Base-by-base conservation (phyloP, 1,139 yeast genomes). In the Yamadazyma dendronema region DNA sequence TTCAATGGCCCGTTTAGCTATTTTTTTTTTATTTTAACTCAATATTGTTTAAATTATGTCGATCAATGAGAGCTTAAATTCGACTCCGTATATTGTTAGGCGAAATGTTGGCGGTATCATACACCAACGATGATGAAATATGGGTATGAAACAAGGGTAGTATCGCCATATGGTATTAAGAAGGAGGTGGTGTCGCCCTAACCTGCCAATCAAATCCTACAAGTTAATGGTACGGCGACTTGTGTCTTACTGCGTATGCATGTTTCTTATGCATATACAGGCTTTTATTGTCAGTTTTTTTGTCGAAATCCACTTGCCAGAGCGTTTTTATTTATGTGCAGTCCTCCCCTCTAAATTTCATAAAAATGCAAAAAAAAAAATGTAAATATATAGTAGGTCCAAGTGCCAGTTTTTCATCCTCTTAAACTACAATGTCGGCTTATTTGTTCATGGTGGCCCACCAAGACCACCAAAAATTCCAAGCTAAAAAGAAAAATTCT, bases 401-500 rank as follows among this genome's bases (percentile, higher is more conserved):
- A 19, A 19, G 8, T 9, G 22, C 22, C 22, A 19, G 22, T n/a
- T n/a, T n/a, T n/a, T n/a, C n/a, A n/a, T n/a, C n/a, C n/a, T n/a
- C n/a, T n/a, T n/a, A n/a, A n/a, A 19, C 22, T 19, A 12, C 12
- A 5, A 47, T 46, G 50, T 46, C 49, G 7, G 50, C 46, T 3
- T 47, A 42, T 30, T 38, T 47, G 21, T 42, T 47, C 26, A 34
- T 47, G 24, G 50, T 38, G 13, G 44, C 49, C 34, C 41, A 43
- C 27, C 50, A 47, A 38, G 21, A 29, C 17, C 29, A 35, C 27
- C 23, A 33, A 37, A 31, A 23, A 32, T 7, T 19, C 9, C 22
- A 19, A 19, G 9, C 17, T 30, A 17, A 33, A 31, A 21, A 27
- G 30, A 24, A 31, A 28, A 32, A 32, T 31, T 12, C 30, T 11